phyloP scores from a whole-genome alignment of 2,329 filamentous ascomycete species.

The Diaporthe sp. region DNA sequence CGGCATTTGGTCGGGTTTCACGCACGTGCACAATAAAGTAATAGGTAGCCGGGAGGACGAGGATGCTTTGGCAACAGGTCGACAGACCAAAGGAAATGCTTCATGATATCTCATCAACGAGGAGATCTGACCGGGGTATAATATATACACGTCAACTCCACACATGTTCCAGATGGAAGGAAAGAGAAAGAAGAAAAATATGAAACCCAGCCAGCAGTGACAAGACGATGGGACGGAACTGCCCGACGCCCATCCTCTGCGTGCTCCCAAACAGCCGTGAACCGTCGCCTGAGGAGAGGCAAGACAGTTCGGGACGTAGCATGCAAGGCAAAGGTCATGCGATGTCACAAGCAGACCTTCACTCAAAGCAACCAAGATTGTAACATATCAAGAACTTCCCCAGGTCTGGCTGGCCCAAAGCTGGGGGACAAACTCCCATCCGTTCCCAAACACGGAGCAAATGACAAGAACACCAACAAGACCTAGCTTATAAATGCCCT shows the following conservation, averaged over 20 bases:
- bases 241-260: neutral
- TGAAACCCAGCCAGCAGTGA: neutral
- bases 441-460: neutral
- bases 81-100: neutral
- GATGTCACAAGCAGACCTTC: conserved; percentile 2
- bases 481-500: conserved; percentile 3
- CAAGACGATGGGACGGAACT: neutral
- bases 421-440: neutral
- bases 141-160: conserved; percentile 23
- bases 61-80: neutral
- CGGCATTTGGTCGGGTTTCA: neutral
- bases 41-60: too few species aligned
- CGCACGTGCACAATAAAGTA: neutral
- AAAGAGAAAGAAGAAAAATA: neutral
- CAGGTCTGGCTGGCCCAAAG: neutral
- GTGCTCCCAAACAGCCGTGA: neutral
- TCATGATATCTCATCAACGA: conserved; percentile 24
- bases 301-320: neutral
- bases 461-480: conserved; percentile 25
- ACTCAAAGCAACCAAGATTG: conserved; percentile 9
- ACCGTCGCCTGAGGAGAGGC: neutral
- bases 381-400: neutral
- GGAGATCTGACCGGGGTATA: conserved; percentile 31
- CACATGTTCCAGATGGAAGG: neutral
- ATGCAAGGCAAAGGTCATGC: conserved; percentile 23